A percentile compares a stretch with the other conserved stretches of the same genome.
These are phyloP conservation scores for Mycena venus DNA, from an alignment of 768 basidiomycete genomes.

Conservation along the genomic window DNA sequence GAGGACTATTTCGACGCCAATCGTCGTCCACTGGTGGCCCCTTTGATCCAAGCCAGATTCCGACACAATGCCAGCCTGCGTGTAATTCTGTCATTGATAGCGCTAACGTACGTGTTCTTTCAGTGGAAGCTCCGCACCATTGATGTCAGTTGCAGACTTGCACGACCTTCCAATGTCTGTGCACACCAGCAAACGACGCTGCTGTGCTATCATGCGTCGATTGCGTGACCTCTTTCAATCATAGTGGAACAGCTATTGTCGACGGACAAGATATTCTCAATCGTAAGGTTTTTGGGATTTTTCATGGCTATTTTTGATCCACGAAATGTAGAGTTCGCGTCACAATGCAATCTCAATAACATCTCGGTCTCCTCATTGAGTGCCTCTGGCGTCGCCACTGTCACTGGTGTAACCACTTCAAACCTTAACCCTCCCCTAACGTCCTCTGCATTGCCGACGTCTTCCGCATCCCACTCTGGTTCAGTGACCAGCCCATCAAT, in stretches of 20 bases:
- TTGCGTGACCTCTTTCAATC: slow-evolving; percentile 39
- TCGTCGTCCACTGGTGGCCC: background rate
- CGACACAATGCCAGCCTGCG: background rate
- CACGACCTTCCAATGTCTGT: slow-evolving; percentile 40
- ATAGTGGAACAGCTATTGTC: slow-evolving; percentile 22
- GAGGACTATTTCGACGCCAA: slow-evolving; percentile 1
- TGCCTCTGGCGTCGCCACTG: slow-evolving; percentile 24
- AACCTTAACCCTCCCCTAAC: background rate
- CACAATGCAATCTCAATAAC: slow-evolving; percentile 20
- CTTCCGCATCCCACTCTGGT: background rate
- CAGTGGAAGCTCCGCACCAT: background rate
- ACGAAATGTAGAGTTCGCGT: slow-evolving; percentile 8
- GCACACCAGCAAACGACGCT: slow-evolving; percentile 38
- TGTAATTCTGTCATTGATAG: slow-evolving; percentile 18
- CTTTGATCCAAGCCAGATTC: slow-evolving; percentile 29
- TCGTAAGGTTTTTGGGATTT: slow-evolving; percentile 34
- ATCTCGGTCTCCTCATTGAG: slow-evolving; percentile 20
- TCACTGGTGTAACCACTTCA: slow-evolving; percentile 19
- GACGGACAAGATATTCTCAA: slow-evolving; percentile 40
- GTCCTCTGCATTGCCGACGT: background rate
- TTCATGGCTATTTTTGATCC: background rate
- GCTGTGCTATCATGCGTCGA: slow-evolving; percentile 47
- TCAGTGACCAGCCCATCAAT: slow-evolving; percentile 4
- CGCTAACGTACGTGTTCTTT: slow-evolving; percentile 16
- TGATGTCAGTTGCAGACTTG: slow-evolving; percentile 51